Percentiles rank a stretch among this genome's conserved stretches.
Evolutionary conservation across 2,329 filamentous ascomycete genomes (phyloP).

Genomic region (Fusarium concolor): DNA sequence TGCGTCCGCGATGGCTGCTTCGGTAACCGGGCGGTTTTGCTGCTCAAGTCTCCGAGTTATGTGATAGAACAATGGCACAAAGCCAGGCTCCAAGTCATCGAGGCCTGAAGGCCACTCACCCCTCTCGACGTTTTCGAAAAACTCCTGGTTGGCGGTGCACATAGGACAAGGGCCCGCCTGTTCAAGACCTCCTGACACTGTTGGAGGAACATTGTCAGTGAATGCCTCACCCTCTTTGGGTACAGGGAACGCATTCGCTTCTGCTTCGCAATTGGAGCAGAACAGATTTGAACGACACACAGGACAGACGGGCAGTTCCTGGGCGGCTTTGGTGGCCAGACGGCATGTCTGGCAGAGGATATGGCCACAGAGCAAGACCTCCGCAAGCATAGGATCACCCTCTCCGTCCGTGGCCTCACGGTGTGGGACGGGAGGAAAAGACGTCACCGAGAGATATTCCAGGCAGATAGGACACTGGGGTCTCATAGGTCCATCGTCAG

Average conservation of each 20-base stretch:
- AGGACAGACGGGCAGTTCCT: no score
- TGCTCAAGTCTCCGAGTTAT: slow-evolving; percentile 18
- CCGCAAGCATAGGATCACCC: not conserved
- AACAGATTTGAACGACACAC: slow-evolving; percentile 11
- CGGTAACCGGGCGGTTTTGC: rapidly evolving
- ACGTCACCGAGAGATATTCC: slow-evolving; percentile 15
- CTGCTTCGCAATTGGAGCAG: slow-evolving; percentile 8
- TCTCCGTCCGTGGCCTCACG: not conserved
- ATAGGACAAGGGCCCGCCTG: slow-evolving; percentile 9
- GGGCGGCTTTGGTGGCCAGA: not conserved
- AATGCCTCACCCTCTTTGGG: not conserved
- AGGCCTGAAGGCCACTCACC: slow-evolving; percentile 18
- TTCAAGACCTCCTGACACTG: not conserved
- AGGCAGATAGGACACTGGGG: slow-evolving; percentile 36
- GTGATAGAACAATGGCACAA: slow-evolving; percentile 35
- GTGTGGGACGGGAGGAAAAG: not conserved
- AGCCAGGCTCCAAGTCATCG: slow-evolving; percentile 18
- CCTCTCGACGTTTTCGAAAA: not conserved
- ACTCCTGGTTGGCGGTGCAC: slow-evolving; percentile 24
- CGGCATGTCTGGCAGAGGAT: slow-evolving; percentile 38
- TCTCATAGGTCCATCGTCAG: not conserved
- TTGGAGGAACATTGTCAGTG: not conserved
- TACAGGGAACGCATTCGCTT: not conserved
- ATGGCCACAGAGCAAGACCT: slow-evolving; percentile 41
- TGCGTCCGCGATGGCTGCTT: not conserved